phyloP scores from a whole-genome alignment of 495 filamentous ascomycete species.

The Penicillium bovifimosum region DNA sequence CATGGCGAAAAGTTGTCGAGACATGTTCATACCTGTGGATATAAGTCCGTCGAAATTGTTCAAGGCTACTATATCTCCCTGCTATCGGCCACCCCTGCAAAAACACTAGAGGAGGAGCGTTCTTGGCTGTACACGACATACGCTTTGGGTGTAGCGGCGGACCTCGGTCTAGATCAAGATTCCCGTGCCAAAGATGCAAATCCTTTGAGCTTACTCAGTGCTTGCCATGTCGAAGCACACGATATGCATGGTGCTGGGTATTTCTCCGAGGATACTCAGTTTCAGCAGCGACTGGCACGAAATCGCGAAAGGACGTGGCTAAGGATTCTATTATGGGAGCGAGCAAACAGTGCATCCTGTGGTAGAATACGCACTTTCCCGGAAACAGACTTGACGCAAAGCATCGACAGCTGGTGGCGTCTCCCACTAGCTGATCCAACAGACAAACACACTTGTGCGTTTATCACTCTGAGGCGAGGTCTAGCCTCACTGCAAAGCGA shows the following conservation, averaged over 20 bases:
- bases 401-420: conserved; percentile 23
- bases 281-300: conserved; percentile 12
- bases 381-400: conserved; percentile 18
- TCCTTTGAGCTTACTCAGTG: background rate
- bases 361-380: conserved; percentile 22
- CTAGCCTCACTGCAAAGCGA: conserved; percentile 15
- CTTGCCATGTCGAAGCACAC: background rate
- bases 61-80: conserved; percentile 29
- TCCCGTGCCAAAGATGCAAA: background rate
- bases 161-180: conserved; percentile 22
- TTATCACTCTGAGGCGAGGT: conserved; percentile 15
- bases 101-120: conserved; percentile 19
- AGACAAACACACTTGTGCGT: conserved; percentile 25
- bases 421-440: conserved; percentile 22
- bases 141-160: conserved; percentile 22
- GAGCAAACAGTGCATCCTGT: conserved; percentile 26
- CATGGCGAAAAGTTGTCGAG: conserved; percentile 56
- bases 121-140: conserved; percentile 28
- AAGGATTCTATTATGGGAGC: conserved; percentile 24
- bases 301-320: conserved; percentile 28
- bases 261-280: background rate
- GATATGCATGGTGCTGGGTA: background rate
- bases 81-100: conserved; percentile 22
- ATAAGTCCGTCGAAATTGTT: conserved; percentile 61
- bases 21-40: conserved; percentile 49